These are phyloP conservation scores for Leishmania tropica DNA, from an alignment of 208 protist species.

Conservation along the genomic window DNA sequence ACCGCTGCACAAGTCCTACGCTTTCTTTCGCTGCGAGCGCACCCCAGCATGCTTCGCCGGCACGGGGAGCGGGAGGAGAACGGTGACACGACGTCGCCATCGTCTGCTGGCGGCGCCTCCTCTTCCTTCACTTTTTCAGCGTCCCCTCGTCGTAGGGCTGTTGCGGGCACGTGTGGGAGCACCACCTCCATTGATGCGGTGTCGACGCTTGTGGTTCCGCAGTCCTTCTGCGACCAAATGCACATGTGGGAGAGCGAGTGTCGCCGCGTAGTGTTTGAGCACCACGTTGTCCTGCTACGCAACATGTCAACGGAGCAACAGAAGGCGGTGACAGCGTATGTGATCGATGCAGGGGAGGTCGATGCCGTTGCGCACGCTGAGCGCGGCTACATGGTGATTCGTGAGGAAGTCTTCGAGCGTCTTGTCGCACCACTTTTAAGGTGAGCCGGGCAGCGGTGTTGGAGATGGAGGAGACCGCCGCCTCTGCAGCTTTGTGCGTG, in stretches of 20 bases:
- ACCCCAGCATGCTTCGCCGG: conserved; percentile 79
- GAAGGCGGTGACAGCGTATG: conserved; percentile 39
- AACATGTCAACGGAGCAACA: conserved; percentile 66
- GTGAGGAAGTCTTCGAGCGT: conserved; percentile 70
- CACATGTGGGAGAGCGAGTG: conserved; percentile 90
- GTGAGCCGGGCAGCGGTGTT: not conserved
- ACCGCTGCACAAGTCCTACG: conserved; percentile 72
- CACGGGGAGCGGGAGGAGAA: conserved; percentile 29
- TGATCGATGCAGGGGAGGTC: conserved; percentile 54
- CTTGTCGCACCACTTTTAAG: conserved; percentile 46
- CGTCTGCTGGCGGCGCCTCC: not conserved
- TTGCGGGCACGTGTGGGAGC: not conserved
- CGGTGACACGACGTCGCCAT: not conserved
- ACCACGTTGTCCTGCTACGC: conserved; percentile 68
- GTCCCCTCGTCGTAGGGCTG: not conserved
- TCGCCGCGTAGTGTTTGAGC: conserved; percentile 75
- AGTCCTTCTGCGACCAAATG: conserved; percentile 90
- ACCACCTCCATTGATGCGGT: conserved; percentile 9
- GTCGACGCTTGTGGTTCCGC: conserved; percentile 58
- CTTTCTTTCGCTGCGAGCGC: conserved; percentile 85
- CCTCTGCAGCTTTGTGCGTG: not conserved
- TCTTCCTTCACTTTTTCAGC: not conserved
- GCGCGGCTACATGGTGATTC: conserved; percentile 64
- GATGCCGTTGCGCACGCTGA: conserved; percentile 71
- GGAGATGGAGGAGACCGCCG: not conserved